phyloP scores from a whole-genome alignment of 2,329 filamentous ascomycete genomes.

The Fusarium sp. region DNA sequence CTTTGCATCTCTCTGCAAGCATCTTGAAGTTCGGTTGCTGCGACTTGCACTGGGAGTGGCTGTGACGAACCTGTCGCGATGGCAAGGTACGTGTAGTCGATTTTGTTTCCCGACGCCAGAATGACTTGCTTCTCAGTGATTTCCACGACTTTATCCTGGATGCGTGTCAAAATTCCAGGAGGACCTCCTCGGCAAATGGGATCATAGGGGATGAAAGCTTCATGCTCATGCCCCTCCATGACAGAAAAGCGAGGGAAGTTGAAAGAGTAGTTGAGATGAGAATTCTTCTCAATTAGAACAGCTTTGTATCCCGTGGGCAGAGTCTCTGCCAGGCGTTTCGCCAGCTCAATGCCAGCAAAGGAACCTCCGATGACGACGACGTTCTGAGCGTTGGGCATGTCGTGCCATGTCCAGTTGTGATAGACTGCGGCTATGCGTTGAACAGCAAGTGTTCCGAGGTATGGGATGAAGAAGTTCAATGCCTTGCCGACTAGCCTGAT shows the following conservation, averaged over 20 bases:
- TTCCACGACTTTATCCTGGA: neutral
- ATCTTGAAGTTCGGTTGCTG: neutral
- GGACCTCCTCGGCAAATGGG: neutral
- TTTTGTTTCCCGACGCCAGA: neutral
- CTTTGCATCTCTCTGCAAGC: neutral
- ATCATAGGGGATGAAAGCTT: conserved; percentile 14
- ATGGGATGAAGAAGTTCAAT: neutral
- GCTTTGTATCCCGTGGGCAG: conserved; percentile 3
- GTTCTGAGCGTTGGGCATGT: neutral
- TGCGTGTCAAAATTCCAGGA: neutral
- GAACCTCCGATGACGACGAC: conserved; percentile 16
- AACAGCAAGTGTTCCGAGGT: neutral
- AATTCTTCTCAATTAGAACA: conserved; percentile 10
- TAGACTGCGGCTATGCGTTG: neutral
- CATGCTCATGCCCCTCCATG: conserved; percentile 4
- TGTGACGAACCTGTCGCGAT: conserved; percentile 5
- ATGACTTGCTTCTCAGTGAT: neutral
- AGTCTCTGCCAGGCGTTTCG: neutral
- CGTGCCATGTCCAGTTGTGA: neutral
- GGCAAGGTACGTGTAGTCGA: conserved; percentile 1
- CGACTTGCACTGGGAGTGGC: neutral
- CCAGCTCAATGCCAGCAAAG: conserved; percentile 5
- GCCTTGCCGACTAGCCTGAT: neutral
- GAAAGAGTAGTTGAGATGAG: conserved; percentile 14
- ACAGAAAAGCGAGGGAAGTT: conserved; percentile 19